Percentiles rank a stretch among this genome's conserved stretches.
These are phyloP conservation scores for Pilaira anomala DNA, from an alignment of 192 early-diverging fungal genomes.

Conservation along the genomic window DNA sequence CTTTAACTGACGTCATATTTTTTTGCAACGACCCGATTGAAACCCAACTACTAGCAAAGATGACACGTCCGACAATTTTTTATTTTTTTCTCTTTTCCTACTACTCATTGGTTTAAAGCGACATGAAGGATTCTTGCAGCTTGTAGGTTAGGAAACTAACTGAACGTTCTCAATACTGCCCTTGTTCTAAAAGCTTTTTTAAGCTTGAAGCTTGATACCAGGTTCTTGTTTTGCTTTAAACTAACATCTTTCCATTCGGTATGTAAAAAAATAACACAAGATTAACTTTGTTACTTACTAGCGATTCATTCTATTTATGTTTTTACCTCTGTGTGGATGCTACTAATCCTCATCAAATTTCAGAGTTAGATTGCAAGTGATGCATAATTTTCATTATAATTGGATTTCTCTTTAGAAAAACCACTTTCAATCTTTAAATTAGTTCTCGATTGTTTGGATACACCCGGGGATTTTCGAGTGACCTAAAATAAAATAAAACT, in stretches of 20 bases:
- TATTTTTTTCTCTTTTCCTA: slow-evolving; percentile 1
- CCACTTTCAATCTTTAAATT: not conserved
- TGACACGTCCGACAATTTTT: not conserved
- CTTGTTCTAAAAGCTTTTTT: not conserved
- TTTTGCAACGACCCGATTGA: not conserved
- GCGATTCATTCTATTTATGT: not conserved
- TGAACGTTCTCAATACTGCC: not conserved
- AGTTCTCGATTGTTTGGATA: not conserved
- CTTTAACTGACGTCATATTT: not conserved
- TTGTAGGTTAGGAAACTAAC: not conserved
- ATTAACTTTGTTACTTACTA: not conserved
- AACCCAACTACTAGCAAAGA: not conserved
- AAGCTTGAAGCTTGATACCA: not conserved
- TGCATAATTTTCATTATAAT: not conserved
- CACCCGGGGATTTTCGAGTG: no score
- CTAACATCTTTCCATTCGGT: not conserved
- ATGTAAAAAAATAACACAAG: not conserved
- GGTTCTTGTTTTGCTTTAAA: slow-evolving; percentile 3
- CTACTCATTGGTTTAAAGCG: slow-evolving; percentile 1
- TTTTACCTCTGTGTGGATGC: not conserved
- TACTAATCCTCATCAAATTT: not conserved
- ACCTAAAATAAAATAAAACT: no score
- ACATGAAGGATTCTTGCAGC: not conserved
- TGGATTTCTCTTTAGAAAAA: not conserved
- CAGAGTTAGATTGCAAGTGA: not conserved